phyloP scores from a whole-genome alignment of 2,329 filamentous ascomycete genomes.

The Cadophora malorum region DNA sequence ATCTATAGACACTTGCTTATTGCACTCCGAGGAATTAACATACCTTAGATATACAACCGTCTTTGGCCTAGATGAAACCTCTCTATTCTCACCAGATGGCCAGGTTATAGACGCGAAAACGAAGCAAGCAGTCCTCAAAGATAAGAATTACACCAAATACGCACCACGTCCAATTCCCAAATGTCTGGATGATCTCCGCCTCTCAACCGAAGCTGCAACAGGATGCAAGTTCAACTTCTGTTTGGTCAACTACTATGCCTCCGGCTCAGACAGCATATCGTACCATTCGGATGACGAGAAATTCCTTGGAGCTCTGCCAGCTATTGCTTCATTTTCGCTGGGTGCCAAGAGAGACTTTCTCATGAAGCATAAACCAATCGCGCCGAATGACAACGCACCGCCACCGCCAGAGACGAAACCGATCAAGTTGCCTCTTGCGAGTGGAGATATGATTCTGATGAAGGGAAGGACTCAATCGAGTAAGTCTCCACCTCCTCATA shows the following conservation, averaged over 20 bases:
- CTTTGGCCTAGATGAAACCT: constrained; percentile 67
- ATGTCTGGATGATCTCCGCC: constrained; percentile 69
- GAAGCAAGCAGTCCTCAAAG: constrained; percentile 49
- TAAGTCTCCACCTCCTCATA: background rate
- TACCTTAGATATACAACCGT: constrained; percentile 61
- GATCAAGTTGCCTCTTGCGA: constrained; percentile 61
- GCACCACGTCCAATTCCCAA: constrained; percentile 72
- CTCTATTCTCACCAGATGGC: constrained; percentile 58
- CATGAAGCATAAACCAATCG: constrained; percentile 75
- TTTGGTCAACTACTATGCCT: constrained; percentile 84
- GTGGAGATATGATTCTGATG: constrained; percentile 84
- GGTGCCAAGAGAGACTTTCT: constrained; percentile 77
- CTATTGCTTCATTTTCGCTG: constrained; percentile 77
- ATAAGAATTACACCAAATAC: constrained; percentile 61
- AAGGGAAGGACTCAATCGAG: constrained; percentile 72
- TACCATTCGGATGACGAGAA: constrained; percentile 83
- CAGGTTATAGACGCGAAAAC: constrained; percentile 54
- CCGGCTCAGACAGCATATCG: constrained; percentile 76
- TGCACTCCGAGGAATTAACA: background rate
- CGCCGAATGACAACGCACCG: constrained; percentile 44
- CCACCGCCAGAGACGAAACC: constrained; percentile 48
- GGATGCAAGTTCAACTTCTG: constrained; percentile 78
- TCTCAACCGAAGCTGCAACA: constrained; percentile 68
- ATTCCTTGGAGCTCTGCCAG: constrained; percentile 72
- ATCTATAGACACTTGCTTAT: constrained; percentile 6